These are phyloP conservation scores for Petasospora rhodanensis DNA, from an alignment of 1,139 yeast genomes.

Conservation along the genomic window DNA sequence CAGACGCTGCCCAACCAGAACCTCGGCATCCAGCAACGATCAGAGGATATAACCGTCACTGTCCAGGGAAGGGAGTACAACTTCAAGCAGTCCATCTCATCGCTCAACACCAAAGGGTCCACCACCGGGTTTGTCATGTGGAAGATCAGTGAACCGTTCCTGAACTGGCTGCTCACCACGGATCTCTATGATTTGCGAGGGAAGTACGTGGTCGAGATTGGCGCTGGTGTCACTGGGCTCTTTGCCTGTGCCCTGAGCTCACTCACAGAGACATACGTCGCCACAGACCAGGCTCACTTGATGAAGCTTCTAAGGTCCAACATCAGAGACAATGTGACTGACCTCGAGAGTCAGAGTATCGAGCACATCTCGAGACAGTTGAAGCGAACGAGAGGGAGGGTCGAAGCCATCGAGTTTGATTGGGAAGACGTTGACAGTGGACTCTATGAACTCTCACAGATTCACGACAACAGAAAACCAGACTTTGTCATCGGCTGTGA, in stretches of 20 bases:
- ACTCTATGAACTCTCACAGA: constrained; percentile 22
- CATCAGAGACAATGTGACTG: constrained; percentile 34
- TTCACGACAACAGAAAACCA: constrained; percentile 24
- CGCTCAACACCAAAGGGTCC: constrained; percentile 32
- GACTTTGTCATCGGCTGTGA: constrained; percentile 62
- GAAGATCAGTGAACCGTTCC: constrained; percentile 48
- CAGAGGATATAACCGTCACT: constrained; percentile 30
- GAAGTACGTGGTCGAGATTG: constrained; percentile 50
- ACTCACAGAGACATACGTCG: too few species aligned
- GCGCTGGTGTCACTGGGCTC: constrained; percentile 63
- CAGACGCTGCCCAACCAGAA: constrained; percentile 34
- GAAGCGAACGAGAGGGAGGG: constrained; percentile 10
- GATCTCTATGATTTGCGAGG: constrained; percentile 14
- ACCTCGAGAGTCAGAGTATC: constrained; percentile 8
- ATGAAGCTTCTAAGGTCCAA: constrained; percentile 48
- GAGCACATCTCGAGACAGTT: neutral
- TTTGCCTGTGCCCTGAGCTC: constrained; percentile 46
- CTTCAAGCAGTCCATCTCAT: constrained; percentile 30
- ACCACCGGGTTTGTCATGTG: constrained; percentile 72
- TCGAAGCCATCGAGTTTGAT: constrained; percentile 52
- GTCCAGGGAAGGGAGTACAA: constrained; percentile 30
- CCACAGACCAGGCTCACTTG: constrained; percentile 60
- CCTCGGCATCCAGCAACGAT: constrained; percentile 44
- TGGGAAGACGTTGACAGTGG: constrained; percentile 55
- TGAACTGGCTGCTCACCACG: constrained; percentile 45